phyloP scores from a whole-genome alignment of 257 asterid genomes.

The Verbena officinalis region DNA sequence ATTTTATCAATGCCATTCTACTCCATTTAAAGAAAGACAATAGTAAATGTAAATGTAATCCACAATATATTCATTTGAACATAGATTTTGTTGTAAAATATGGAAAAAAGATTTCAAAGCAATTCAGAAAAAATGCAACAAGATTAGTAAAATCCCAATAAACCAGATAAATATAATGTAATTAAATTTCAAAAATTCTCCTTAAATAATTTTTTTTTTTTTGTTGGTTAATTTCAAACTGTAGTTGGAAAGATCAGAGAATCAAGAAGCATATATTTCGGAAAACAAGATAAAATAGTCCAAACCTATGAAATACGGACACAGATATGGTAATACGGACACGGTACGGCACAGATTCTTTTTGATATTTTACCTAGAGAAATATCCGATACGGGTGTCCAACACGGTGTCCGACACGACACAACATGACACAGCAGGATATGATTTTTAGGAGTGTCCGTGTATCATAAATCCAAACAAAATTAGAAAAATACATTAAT shows the following conservation, averaged over 20 bases:
- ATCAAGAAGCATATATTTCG: not conserved
- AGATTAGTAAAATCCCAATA: not conserved
- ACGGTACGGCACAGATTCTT: too few species aligned
- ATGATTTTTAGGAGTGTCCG: too few species aligned
- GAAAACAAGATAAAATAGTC: not conserved
- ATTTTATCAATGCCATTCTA: conserved; percentile 13
- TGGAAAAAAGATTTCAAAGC: not conserved
- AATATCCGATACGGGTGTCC: too few species aligned
- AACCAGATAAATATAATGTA: not conserved
- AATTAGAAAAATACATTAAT: conserved; percentile 28
- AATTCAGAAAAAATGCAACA: not conserved
- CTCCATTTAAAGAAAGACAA: not conserved
- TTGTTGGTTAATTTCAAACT: too few species aligned
- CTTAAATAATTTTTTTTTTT: not conserved
- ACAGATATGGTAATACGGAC: too few species aligned
- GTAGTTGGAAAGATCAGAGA: not conserved
- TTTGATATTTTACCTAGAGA: too few species aligned
- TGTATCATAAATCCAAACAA: conserved; percentile 18
- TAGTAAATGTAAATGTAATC: not conserved
- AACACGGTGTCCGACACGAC: too few species aligned
- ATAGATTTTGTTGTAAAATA: not conserved
- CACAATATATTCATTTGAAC: not conserved
- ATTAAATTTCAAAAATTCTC: not conserved
- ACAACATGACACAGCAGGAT: too few species aligned
- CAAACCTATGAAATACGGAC: too few species aligned